These are phyloP conservation scores for Medicago lupulina DNA, from an alignment of 306 rosid species.

Conservation along the genomic window DNA sequence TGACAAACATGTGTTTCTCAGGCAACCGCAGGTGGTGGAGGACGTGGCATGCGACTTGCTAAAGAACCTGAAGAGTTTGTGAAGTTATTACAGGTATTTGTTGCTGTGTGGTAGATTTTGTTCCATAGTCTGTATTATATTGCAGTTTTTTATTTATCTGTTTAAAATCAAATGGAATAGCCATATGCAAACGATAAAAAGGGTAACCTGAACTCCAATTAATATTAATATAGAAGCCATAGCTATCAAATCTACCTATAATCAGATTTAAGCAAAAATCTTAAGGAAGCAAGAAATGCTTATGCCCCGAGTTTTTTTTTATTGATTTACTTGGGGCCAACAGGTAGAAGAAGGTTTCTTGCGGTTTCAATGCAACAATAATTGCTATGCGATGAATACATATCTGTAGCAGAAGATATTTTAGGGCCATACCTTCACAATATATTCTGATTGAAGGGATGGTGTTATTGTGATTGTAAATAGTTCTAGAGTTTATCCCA, in stretches of 20 bases:
- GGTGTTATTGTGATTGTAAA: conserved; percentile 35
- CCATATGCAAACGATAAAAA: conserved; percentile 1
- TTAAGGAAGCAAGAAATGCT: conserved; percentile 24
- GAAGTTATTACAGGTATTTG: conserved; percentile 89
- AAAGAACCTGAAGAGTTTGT: conserved; percentile 96
- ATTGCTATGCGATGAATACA: conserved; percentile 21
- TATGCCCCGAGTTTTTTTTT: conserved; percentile 1
- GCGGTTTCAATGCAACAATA: conserved; percentile 19
- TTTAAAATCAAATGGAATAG: background rate
- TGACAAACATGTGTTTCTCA: conserved; percentile 53
- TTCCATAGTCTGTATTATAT: conserved; percentile 15
- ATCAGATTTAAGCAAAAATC: conserved; percentile 17
- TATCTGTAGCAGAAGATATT: conserved; percentile 20
- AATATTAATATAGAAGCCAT: background rate
- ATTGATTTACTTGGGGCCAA: conserved; percentile 29
- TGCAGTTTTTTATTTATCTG: conserved; percentile 27
- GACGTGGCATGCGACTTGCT: conserved; percentile 99
- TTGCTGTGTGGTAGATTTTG: conserved; percentile 28
- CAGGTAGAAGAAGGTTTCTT: conserved; percentile 22
- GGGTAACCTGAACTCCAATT: conserved; percentile 10
- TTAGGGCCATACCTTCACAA: conserved; percentile 23
- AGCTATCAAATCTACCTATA: conserved; percentile 17
- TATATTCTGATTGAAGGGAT: conserved; percentile 35
- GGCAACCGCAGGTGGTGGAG: conserved; percentile 99
- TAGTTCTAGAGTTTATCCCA: conserved; percentile 29